Conservation (phyloP, 2,329 filamentous ascomycete genomes). For the Aspergillus pseudoterreus region DNA sequence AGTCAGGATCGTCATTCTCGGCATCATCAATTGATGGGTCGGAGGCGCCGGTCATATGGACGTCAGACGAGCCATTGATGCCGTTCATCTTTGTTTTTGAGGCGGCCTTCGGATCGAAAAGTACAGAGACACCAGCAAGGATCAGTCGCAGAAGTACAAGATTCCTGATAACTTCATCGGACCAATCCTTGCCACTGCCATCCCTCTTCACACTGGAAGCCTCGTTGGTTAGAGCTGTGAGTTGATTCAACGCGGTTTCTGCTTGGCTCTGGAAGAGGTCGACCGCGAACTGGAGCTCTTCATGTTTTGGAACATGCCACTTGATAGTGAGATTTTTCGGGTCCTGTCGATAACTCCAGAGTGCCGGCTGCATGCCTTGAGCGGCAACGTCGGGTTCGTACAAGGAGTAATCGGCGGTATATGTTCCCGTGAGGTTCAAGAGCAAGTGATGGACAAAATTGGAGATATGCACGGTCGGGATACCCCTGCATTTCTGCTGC, state of each 20-base stretch:
- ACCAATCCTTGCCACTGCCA: constrained; percentile 98
- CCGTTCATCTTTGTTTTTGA: constrained; percentile 48
- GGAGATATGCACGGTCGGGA: constrained; percentile 92
- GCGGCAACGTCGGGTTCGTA: constrained; percentile 75
- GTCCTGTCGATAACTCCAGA: constrained; percentile 79
- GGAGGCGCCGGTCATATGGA: constrained; percentile 45
- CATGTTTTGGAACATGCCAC: constrained; percentile 80
- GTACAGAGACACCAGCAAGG: constrained; percentile 79
- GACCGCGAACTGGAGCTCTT: constrained; percentile 84
- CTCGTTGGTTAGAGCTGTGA: constrained; percentile 76
- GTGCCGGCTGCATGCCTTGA: constrained; percentile 67
- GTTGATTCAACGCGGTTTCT: constrained; percentile 67
- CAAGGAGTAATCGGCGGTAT: constrained; percentile 82
- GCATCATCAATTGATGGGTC: constrained; percentile 21
- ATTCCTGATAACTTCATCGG: constrained; percentile 88
- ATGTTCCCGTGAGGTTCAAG: constrained; percentile 90
- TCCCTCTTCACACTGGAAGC: constrained; percentile 80
- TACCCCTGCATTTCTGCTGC: constrained; percentile 90
- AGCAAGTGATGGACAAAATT: constrained; percentile 97
- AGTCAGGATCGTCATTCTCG: constrained; percentile 42
- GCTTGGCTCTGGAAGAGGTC: constrained; percentile 84
- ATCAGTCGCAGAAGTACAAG: constrained; percentile 84
- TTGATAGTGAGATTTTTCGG: constrained; percentile 75
- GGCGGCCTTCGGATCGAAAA: constrained; percentile 78
- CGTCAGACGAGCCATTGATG: constrained; percentile 43